Conservation (phyloP, 306 rosid genomes). For the Biancaea sappan region DNA sequence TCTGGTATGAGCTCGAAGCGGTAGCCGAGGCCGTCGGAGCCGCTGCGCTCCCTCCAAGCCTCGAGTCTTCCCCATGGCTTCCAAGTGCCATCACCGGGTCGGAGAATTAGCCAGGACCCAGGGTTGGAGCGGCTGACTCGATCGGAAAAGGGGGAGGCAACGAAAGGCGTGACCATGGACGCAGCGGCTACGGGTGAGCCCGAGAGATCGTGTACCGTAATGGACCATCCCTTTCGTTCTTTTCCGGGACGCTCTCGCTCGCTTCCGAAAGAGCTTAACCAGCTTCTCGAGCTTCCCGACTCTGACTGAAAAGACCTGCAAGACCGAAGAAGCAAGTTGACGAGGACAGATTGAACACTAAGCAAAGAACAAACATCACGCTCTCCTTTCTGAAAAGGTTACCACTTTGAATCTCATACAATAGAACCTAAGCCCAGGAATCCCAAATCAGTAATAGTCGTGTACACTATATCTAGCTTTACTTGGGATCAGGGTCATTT, state of each 20-base stretch:
- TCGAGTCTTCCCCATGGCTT: constrained; percentile 76
- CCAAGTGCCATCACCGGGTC: constrained; percentile 72
- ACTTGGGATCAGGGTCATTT: constrained; percentile 35
- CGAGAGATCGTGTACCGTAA: constrained; percentile 72
- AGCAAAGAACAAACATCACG: constrained; percentile 74
- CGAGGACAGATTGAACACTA: constrained; percentile 27
- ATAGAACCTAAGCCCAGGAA: neutral
- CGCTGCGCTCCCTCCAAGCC: constrained; percentile 80
- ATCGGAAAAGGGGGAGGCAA: constrained; percentile 71
- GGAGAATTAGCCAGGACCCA: constrained; percentile 75
- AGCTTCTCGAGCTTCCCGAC: constrained; percentile 46
- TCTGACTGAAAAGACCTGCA: constrained; percentile 68
- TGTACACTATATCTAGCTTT: constrained; percentile 31
- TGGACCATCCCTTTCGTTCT: constrained; percentile 78
- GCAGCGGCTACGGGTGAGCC: constrained; percentile 79
- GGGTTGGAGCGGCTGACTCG: constrained; percentile 76
- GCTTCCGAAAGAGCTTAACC: constrained; percentile 73
- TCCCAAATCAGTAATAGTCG: neutral
- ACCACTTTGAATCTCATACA: constrained; percentile 53
- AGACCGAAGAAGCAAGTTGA: constrained; percentile 30
- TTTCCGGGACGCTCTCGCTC: constrained; percentile 74
- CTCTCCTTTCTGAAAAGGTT: constrained; percentile 55
- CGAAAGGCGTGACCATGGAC: constrained; percentile 76
- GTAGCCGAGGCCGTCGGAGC: constrained; percentile 66
- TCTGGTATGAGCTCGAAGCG: constrained; percentile 71